Base-by-base conservation (phyloP, 495 filamentous ascomycete genomes). In the Glarea lozoyensis region DNA sequence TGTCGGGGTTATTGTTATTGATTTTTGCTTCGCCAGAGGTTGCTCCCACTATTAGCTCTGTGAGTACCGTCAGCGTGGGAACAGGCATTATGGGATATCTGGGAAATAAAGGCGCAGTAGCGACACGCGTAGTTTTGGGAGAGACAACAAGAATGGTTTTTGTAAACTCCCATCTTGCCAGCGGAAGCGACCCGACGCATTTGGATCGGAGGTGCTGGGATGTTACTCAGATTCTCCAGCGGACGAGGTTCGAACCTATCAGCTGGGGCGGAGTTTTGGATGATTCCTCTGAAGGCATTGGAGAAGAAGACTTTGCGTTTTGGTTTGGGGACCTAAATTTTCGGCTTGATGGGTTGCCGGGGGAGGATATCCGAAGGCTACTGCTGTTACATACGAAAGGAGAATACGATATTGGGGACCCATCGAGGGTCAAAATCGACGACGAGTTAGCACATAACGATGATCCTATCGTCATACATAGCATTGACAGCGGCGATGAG, bases 311-410 rank as follows among this genome's bases (percentile, higher is more conserved):
- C 57, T 89, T 94, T 62, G 74, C 81, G 1, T 94, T 97, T 52
- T 96, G 89, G 86, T 88, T 94, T 58, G 93, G 93, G 16, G 93
- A 99, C 61, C 70, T 99, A 7, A 99, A 99, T 60, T 99, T 95
- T 54, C 74, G 93, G 24, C 68, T 99, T 1, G 88, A 94, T 33
- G 82, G 80, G 35, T 76, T 97, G 4, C 83, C 92, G 0, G 88
- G 86, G 0, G 86, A 86, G 36, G 93, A 96, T 60, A 90, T 99
- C 23, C 75, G 93, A 17, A 75, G 80, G 38, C 73, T 96, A 5
- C 72, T 99, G 20, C 81, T 79, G 62, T 70, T 93, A 15, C 88
- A 96, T 57, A 82, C 84, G 1, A 71, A 70, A 17, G 84, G 88
- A 42, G 76, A 88, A 48, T 92, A 90, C 44, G 83, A 81, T 46